Conservation (phyloP, 1,284 basidiomycete genomes). For the Ceratobasidium sp. region DNA sequence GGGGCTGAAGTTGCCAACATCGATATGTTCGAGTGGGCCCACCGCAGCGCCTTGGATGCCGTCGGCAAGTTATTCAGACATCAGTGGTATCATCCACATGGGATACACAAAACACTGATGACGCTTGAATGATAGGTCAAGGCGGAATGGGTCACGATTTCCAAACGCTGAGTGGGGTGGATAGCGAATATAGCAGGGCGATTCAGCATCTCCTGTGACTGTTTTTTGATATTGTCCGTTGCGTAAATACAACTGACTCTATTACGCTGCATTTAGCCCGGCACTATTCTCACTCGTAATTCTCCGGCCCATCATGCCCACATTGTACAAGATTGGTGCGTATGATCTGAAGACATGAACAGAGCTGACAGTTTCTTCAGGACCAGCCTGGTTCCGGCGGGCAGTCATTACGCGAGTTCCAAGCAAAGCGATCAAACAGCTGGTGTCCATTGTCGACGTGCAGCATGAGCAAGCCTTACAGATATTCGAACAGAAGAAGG, state of each 20-base stretch:
- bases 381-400: constrained; percentile 29
- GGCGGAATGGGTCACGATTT: constrained; percentile 34
- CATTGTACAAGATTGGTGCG: constrained; percentile 35
- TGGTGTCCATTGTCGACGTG: constrained; percentile 24
- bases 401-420: constrained; percentile 28
- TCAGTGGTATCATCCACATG: background rate
- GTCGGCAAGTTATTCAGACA: constrained; percentile 2
- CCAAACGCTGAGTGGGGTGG: constrained; percentile 17
- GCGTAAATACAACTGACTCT: background rate
- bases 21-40: constrained; percentile 24
- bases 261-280: background rate
- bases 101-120: background rate
- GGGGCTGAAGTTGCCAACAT: background rate
- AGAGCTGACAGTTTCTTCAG: no score
- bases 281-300: constrained; percentile 25
- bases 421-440: constrained; percentile 26
- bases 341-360: no score
- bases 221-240: background rate
- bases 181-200: constrained; percentile 32
- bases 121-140: background rate
- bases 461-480: constrained; percentile 25
- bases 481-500: constrained; percentile 29
- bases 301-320: constrained; percentile 30
- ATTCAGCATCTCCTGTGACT: constrained; percentile 39
- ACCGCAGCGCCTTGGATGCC: constrained; percentile 25